These are phyloP conservation scores for Mangifera indica DNA, from an alignment of 345 rosid species.

Conservation along the genomic window DNA sequence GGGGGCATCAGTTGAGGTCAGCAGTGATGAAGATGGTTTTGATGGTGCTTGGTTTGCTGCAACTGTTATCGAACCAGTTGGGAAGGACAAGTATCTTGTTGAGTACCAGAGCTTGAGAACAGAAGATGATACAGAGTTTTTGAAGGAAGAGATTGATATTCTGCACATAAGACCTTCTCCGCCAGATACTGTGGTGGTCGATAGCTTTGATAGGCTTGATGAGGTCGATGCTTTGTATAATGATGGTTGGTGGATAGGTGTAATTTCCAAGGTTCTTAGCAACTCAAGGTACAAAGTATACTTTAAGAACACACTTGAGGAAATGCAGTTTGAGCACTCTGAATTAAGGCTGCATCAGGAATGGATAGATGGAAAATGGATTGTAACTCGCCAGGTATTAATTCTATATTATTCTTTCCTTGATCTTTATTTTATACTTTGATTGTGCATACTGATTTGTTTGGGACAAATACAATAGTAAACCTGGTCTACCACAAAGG, in stretches of 20 bases:
- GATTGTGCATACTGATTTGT: not conserved
- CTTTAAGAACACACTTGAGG: slow-evolving; percentile 53
- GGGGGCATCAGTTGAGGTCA: slow-evolving; percentile 60
- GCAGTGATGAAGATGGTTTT: slow-evolving; percentile 80
- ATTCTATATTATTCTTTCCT: not conserved
- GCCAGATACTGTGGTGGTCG: slow-evolving; percentile 35
- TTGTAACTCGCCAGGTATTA: slow-evolving; percentile 45
- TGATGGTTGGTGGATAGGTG: slow-evolving; percentile 93
- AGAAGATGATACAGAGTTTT: slow-evolving; percentile 62
- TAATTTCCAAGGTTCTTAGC: slow-evolving; percentile 46
- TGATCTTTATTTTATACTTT: not conserved
- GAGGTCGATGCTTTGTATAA: slow-evolving; percentile 80
- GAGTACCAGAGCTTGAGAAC: slow-evolving; percentile 61
- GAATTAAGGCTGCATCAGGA: slow-evolving; percentile 71
- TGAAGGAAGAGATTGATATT: slow-evolving; percentile 56
- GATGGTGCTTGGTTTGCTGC: slow-evolving; percentile 85
- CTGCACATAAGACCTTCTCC: slow-evolving; percentile 74
- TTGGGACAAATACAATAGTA: not conserved
- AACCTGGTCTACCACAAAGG: not conserved
- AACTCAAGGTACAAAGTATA: slow-evolving; percentile 48
- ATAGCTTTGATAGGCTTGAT: slow-evolving; percentile 46
- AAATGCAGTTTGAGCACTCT: slow-evolving; percentile 51
- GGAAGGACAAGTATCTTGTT: slow-evolving; percentile 50
- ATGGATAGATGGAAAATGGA: slow-evolving; percentile 77
- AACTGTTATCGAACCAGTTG: slow-evolving; percentile 45